Evolutionary conservation across 2,329 filamentous ascomycete genomes (phyloP).

Genomic region (Colletotrichum plurivorum): DNA sequence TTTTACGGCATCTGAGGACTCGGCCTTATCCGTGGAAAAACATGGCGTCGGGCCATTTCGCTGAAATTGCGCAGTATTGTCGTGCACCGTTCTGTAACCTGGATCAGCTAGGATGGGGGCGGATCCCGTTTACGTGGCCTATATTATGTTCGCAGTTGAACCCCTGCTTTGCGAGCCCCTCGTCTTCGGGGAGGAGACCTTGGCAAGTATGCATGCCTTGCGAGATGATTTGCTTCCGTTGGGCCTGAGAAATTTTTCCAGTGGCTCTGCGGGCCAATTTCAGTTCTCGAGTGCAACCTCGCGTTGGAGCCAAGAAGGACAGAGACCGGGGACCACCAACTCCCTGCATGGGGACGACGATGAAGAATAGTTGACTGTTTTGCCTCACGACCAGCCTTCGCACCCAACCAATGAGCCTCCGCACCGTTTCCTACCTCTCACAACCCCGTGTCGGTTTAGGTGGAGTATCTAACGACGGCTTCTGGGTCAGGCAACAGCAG

Average conservation of each 20-base stretch:
- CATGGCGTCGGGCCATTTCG: background rate
- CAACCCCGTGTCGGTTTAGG: too few relatives aligned
- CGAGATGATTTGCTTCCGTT: conserved; percentile 13
- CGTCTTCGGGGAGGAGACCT: conserved; percentile 1
- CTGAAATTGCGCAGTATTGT: background rate
- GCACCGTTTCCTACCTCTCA: too few relatives aligned
- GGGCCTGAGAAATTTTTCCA: conserved; percentile 1
- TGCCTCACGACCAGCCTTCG: too few relatives aligned
- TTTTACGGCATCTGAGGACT: too few relatives aligned
- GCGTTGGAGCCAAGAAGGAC: conserved; percentile 7
- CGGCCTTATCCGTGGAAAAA: background rate
- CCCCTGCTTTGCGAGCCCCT: background rate
- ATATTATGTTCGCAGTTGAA: background rate
- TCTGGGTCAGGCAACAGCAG: too few relatives aligned
- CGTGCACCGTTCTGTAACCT: conserved; percentile 3
- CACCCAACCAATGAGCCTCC: too few relatives aligned
- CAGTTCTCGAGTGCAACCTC: conserved; percentile 1
- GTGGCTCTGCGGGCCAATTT: background rate
- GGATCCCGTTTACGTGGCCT: conserved; percentile 11
- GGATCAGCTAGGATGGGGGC: background rate
- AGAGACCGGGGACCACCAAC: background rate
- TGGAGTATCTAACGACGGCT: too few relatives aligned
- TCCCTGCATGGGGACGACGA: background rate
- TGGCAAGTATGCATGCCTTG: conserved; percentile 2
- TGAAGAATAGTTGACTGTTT: background rate